Evolutionary conservation across 148 eudicot genomes (phyloP), one percentile per base, ranked within the genome.

Genomic region (Linanthus parryae): DNA sequence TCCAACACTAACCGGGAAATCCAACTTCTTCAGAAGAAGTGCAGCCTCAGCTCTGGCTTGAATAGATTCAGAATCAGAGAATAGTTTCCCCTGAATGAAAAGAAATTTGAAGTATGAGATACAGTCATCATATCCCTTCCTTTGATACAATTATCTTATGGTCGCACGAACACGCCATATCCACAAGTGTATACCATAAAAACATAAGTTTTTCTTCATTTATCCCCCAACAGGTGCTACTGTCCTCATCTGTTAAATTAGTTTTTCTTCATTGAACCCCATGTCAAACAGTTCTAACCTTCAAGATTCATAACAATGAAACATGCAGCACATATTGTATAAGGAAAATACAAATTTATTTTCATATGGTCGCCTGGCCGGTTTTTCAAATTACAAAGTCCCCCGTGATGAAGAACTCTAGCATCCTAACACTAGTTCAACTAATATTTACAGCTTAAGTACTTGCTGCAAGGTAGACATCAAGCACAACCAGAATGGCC

Each of bases 41-140:
- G 85, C 99, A 71, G 99, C 96, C 76, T 92, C 96, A 42, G 99
- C 96, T 69, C 99, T 87, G 48, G 88, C 76, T 74, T 92, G 99
- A 68, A 92, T 88, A 20, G 99, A 88, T 66, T 92, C 99, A 39
- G 96, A 77, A 78, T 92, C 99, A n/a, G 94, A 80, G 57, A 84
- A 87, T 44, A 92, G 66, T 66, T 84, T 87, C 45, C 75, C 94
- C 99, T 92, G 83, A 46, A 63, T 65, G 15, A 11, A 41, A 46
- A 27, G 56, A 15, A 45, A 53, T 10, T 35, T 44, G 11, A 13
- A 25, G 28, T 3, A 23, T 11, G 7, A 52, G 24, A 33, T 44
- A n/a, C n/a, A n/a, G n/a, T n/a, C 1, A 14, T 42, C 18, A 42
- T 8, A 31, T 0, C 17, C 19, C 40, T 33, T 34, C 29, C 8